Evolutionary conservation across 345 rosid species (phyloP).

Genomic region (Rhodomyrtus tomentosa): DNA sequence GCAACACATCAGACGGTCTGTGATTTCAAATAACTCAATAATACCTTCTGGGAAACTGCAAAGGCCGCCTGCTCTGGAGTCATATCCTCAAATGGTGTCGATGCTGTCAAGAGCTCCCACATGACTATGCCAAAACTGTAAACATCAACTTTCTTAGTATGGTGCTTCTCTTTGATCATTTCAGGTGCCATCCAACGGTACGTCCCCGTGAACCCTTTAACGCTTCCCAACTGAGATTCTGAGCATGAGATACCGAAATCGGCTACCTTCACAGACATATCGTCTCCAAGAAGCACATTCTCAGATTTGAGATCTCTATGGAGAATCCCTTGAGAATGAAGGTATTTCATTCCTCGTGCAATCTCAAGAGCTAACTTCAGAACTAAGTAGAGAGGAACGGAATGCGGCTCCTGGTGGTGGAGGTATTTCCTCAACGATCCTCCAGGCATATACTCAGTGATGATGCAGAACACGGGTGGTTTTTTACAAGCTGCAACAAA

Average conservation of each 20-base stretch:
- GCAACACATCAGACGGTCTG: neutral
- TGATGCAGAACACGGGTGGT: conserved; percentile 55
- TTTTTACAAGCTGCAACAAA: conserved; percentile 68
- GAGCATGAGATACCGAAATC: conserved; percentile 73
- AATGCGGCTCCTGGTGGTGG: conserved; percentile 61
- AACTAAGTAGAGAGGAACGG: conserved; percentile 46
- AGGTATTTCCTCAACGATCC: conserved; percentile 65
- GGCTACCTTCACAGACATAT: conserved; percentile 62
- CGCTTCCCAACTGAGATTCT: conserved; percentile 55
- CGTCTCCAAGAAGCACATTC: conserved; percentile 55
- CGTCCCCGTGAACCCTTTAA: conserved; percentile 67
- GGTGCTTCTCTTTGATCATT: conserved; percentile 66
- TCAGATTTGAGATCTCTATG: conserved; percentile 79
- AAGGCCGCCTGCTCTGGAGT: conserved; percentile 80
- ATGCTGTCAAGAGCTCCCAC: conserved; percentile 70
- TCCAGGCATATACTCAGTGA: conserved; percentile 61
- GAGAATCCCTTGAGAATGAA: conserved; percentile 62
- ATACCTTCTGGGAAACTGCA: conserved; percentile 79
- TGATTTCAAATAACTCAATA: neutral
- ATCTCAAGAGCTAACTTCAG: conserved; percentile 59
- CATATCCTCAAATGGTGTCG: conserved; percentile 63
- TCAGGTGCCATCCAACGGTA: conserved; percentile 92
- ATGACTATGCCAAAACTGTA: conserved; percentile 75
- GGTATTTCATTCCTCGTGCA: conserved; percentile 68
- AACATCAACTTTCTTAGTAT: conserved; percentile 72